Percentiles rank a stretch among this genome's conserved stretches.
phyloP scores from a whole-genome alignment of 2,329 filamentous ascomycete genomes.

The Trichoderma oligosporum region DNA sequence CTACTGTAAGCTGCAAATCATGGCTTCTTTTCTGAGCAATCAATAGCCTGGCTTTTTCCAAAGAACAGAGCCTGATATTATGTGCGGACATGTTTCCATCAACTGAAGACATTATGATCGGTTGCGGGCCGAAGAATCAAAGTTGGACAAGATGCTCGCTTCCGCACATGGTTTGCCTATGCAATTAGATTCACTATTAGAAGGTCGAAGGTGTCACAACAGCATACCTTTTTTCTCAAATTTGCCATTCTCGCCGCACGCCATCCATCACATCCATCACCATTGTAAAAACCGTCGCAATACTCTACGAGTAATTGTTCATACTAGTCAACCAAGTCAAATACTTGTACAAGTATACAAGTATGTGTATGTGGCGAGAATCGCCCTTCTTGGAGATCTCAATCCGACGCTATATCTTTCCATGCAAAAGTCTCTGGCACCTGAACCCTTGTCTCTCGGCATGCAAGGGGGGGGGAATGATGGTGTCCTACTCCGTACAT shows the following conservation, averaged over 20 bases:
- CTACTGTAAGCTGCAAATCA: neutral
- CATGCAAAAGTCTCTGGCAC: neutral
- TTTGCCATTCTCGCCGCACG: no score
- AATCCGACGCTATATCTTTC: constrained; percentile 3
- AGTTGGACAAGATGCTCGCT: neutral
- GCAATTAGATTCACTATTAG: neutral
- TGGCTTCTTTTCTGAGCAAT: neutral
- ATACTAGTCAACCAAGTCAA: no score
- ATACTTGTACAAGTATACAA: neutral
- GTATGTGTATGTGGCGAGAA: constrained; percentile 4
- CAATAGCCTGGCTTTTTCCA: neutral
- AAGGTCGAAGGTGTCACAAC: neutral
- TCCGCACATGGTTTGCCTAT: neutral
- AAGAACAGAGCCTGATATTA: neutral
- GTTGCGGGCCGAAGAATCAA: neutral
- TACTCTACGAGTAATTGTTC: no score
- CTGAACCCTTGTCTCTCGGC: constrained; percentile 3
- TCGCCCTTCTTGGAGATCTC: constrained; percentile 9
- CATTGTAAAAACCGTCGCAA: neutral
- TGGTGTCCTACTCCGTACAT: constrained; percentile 9
- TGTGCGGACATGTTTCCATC: neutral
- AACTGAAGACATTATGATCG: constrained; percentile 12
- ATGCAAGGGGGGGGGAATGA: constrained; percentile 16
- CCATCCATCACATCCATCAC: no score
- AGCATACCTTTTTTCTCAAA: neutral